A percentile compares a stretch with the other conserved stretches of the same genome.
Conservation (phyloP, 1,139 yeast species). For the Candida tropicalis region DNA sequence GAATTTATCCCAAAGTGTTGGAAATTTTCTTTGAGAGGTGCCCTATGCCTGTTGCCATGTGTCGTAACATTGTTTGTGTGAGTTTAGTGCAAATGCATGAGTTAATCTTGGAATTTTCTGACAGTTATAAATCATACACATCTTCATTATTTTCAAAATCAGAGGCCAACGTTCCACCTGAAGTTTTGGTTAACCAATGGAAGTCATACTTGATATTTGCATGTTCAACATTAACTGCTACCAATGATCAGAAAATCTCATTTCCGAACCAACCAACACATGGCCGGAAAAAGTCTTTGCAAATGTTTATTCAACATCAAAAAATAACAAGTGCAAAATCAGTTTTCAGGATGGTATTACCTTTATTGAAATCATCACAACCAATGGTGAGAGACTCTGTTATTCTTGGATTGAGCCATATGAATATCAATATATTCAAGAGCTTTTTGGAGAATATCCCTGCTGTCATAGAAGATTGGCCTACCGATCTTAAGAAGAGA, state of each 20-base stretch:
- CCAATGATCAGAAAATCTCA: conserved; percentile 78
- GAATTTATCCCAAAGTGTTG: conserved; percentile 77
- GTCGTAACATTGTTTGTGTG: conserved; percentile 90
- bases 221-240: conserved; percentile 87
- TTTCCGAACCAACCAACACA: conserved; percentile 63
- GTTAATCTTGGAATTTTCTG: conserved; percentile 64
- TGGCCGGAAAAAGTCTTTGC: conserved; percentile 72
- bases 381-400: conserved; percentile 80
- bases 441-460: conserved; percentile 82
- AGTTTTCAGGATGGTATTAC: conserved; percentile 84
- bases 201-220: conserved; percentile 86
- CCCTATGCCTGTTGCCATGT: conserved; percentile 92
- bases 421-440: conserved; percentile 85
- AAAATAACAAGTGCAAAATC: conserved; percentile 92
- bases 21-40: conserved; percentile 75
- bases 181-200: conserved; percentile 84
- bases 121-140: conserved; percentile 46
- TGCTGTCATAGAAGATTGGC: conserved; percentile 63
- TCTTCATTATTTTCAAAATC: conserved; percentile 41
- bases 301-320: conserved; percentile 83
- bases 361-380: conserved; percentile 73
- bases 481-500: conserved; percentile 27
- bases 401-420: conserved; percentile 82
- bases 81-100: conserved; percentile 90
- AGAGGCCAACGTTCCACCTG: conserved; percentile 54